These are phyloP conservation scores for Dryadomyces sulphureus DNA, from an alignment of 2,329 filamentous ascomycete genomes.

Conservation along the genomic window DNA sequence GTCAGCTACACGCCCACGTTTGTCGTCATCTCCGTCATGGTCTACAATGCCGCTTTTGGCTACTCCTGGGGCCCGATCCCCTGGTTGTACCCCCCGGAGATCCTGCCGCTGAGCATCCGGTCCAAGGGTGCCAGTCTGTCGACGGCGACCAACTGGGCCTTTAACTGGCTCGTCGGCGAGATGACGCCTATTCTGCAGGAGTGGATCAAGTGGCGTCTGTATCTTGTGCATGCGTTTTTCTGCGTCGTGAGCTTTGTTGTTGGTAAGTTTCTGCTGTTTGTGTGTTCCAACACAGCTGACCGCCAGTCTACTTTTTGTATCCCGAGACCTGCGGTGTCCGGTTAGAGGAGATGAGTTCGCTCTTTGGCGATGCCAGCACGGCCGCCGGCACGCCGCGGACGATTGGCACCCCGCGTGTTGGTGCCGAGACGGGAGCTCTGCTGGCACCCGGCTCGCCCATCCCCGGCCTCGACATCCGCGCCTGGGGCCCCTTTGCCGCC, in stretches of 20 bases:
- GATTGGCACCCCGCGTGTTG: slow-evolving; percentile 64
- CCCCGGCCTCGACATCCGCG: slow-evolving; percentile 59
- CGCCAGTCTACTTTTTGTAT: slow-evolving; percentile 85
- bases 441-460: slow-evolving; percentile 67
- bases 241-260: slow-evolving; percentile 91
- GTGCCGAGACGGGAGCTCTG: slow-evolving; percentile 65
- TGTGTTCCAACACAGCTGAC: background rate
- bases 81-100: slow-evolving; percentile 98
- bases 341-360: slow-evolving; percentile 87
- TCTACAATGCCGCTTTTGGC: slow-evolving; percentile 95
- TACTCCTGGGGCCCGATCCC: slow-evolving; percentile 94
- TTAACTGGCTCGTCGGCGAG: slow-evolving; percentile 94
- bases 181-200: slow-evolving; percentile 90
- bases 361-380: slow-evolving; percentile 89
- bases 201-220: slow-evolving; percentile 83
- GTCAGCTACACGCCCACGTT: slow-evolving; percentile 62
- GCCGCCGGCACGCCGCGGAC: slow-evolving; percentile 60
- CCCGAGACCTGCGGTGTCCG: slow-evolving; percentile 92
- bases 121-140: slow-evolving; percentile 95
- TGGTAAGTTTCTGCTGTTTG: slow-evolving; percentile 53
- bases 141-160: slow-evolving; percentile 94
- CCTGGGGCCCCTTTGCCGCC: slow-evolving; percentile 35
- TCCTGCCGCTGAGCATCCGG: slow-evolving; percentile 86
- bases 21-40: slow-evolving; percentile 91
- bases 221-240: slow-evolving; percentile 92